Percentiles rank a stretch among this genome's conserved stretches.
These are phyloP conservation scores for Pseudogymnoascus sp. DNA, from an alignment of 2,329 filamentous ascomycete species.

Conservation along the genomic window DNA sequence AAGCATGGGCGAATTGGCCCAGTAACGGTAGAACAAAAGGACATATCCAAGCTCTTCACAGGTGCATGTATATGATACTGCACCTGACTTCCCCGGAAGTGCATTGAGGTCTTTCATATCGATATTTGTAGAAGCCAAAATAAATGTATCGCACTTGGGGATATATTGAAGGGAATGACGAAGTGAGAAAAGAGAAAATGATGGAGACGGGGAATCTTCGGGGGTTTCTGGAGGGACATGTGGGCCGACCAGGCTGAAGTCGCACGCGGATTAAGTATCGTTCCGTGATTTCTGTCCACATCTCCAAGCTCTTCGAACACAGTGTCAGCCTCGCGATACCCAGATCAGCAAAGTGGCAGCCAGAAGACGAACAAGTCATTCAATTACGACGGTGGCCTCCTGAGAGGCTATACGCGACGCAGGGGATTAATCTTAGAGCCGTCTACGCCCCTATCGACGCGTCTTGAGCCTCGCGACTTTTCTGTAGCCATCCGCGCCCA, in stretches of 20 bases:
- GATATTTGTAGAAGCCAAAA: neutral
- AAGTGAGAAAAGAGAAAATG: neutral
- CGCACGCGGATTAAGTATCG: neutral
- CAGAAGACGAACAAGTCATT: neutral
- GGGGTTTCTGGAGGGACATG: neutral
- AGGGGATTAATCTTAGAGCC: neutral
- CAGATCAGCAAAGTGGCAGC: conserved; percentile 9
- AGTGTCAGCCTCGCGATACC: conserved; percentile 12
- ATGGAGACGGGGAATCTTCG: neutral
- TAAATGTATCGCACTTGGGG: neutral
- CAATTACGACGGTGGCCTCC: neutral
- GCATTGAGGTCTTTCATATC: neutral
- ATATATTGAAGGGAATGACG: neutral
- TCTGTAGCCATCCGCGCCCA: neutral
- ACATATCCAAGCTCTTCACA: conserved; percentile 22
- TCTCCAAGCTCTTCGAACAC: conserved; percentile 2
- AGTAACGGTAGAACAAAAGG: conserved; percentile 29
- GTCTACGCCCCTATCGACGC: neutral
- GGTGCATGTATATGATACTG: conserved; percentile 25
- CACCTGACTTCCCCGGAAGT: conserved; percentile 21
- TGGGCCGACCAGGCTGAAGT: conserved; percentile 3
- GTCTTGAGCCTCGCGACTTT: neutral
- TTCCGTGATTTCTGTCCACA: conserved; percentile 7
- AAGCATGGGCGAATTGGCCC: conserved; percentile 19
- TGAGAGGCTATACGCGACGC: neutral